Base-by-base conservation (phyloP, 179 eudicot genomes). In the Patellifolia procumbens region DNA sequence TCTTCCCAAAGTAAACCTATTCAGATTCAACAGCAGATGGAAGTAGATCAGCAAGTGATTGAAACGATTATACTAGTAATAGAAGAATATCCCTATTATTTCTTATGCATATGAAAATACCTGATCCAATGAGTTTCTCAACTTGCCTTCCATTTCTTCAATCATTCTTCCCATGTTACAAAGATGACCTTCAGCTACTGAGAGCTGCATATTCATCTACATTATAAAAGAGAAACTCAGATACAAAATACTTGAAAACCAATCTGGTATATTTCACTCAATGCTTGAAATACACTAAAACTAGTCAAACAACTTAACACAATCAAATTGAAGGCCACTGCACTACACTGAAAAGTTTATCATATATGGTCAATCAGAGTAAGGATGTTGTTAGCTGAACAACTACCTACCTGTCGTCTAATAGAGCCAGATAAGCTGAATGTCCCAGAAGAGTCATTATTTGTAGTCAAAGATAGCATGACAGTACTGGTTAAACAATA, bases 101-200 rank as follows among this genome's bases (percentile, higher is more conserved):
- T 71, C 12, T 65, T 34, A 43, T 48, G 62, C 51, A 20, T 20
- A 48, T 28, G 29, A 22, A 3, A 7, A 45, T 89, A 94, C 98
- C 97, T 94, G 98, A 76, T 94, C 98, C 65, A 94, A 75, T 4
- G 97, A 92, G 79, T 94, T 88, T 75, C 97, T 86, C 83, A 94
- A 81, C 83, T 91, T 94, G 80, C 97, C 88, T 85, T 94, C 98
- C 91, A 94, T 76, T 77, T 94, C 98, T 85, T 94, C 98, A 29
- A 94, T 94, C 97, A 94, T 94, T 82, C 75, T 91, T 87, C 98
- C 98, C 98, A 94, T 94, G 87, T 92, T 94, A 80, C 94, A 91
- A 37, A 94, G 89, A 80, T 94, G 98, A 74, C 96, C 97, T 73
- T 94, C 98, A 52, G 91, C 88, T n/a, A 92, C 88, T 17, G 92